A percentile compares a stretch with the other conserved stretches of the same genome.
These are phyloP conservation scores for Drechslerella coelobrocha DNA, from an alignment of 2,329 filamentous ascomycete species.

Conservation along the genomic window DNA sequence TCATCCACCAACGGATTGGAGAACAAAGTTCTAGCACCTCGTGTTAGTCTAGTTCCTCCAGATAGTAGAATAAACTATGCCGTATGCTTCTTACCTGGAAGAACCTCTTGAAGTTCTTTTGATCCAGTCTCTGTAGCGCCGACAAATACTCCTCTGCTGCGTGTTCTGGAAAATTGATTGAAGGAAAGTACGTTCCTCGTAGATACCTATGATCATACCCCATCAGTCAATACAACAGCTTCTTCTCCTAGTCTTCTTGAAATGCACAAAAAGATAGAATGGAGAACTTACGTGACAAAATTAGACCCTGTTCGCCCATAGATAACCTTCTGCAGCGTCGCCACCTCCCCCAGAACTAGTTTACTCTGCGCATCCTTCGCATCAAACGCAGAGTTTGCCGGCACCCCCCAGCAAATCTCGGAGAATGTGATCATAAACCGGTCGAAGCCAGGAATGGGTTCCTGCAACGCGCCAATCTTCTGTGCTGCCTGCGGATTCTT, in stretches of 20 bases:
- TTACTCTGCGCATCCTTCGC: constrained; percentile 86
- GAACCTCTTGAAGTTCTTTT: constrained; percentile 54
- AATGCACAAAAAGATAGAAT: neutral
- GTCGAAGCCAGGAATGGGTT: constrained; percentile 82
- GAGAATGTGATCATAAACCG: constrained; percentile 89
- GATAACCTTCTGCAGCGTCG: constrained; percentile 83
- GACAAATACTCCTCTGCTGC: constrained; percentile 53
- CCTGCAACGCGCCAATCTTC: constrained; percentile 61
- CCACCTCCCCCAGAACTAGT: constrained; percentile 86
- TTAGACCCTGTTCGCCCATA: constrained; percentile 85
- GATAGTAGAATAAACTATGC: neutral
- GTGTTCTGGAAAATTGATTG: constrained; percentile 52
- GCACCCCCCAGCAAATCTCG: constrained; percentile 85
- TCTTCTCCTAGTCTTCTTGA: neutral
- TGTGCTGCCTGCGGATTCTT: constrained; percentile 62
- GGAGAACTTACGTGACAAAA: constrained; percentile 65
- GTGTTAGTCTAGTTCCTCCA: neutral
- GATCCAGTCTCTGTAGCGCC: constrained; percentile 51
- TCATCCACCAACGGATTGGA: constrained; percentile 41
- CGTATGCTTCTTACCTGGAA: constrained; percentile 50
- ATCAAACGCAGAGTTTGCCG: constrained; percentile 78
- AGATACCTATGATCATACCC: constrained; percentile 47
- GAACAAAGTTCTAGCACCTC: constrained; percentile 40
- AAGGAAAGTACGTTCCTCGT: constrained; percentile 53
- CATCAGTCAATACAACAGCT: neutral